Evolutionary conservation across 2,329 filamentous ascomycete genomes (phyloP).

Genomic region (Paradendryphiella salina): DNA sequence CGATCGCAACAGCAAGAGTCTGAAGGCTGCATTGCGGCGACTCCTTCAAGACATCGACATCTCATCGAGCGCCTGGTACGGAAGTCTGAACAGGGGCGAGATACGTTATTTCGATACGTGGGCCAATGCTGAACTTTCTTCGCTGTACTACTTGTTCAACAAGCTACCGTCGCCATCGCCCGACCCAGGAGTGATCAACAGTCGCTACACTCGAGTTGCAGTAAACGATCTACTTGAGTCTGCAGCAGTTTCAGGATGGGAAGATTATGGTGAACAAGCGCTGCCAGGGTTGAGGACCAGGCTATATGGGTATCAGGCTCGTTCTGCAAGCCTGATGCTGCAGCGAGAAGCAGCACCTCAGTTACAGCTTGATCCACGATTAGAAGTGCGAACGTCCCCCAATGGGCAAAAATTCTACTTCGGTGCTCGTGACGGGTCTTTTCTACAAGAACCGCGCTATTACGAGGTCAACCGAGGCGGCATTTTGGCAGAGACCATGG

Average conservation of each 20-base stretch:
- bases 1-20: slow-evolving; percentile 51
- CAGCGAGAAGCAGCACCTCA: slow-evolving; percentile 72
- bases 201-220: slow-evolving; percentile 57
- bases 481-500: slow-evolving; percentile 79
- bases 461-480: slow-evolving; percentile 79
- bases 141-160: slow-evolving; percentile 74
- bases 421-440: slow-evolving; percentile 64
- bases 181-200: slow-evolving; percentile 52
- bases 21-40: slow-evolving; percentile 53
- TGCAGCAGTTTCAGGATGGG: slow-evolving; percentile 36
- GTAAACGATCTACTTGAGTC: slow-evolving; percentile 60
- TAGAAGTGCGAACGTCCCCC: slow-evolving; percentile 64
- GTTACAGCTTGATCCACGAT: slow-evolving; percentile 71
- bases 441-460: slow-evolving; percentile 66
- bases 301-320: slow-evolving; percentile 77
- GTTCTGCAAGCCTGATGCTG: slow-evolving; percentile 81
- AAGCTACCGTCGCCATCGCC: slow-evolving; percentile 70
- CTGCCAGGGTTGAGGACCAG: slow-evolving; percentile 64
- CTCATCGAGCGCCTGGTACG: slow-evolving; percentile 60
- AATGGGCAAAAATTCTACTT: slow-evolving; percentile 68
- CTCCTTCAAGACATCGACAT: slow-evolving; percentile 62
- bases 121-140: slow-evolving; percentile 52
- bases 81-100: slow-evolving; percentile 35
- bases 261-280: slow-evolving; percentile 30
- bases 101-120: slow-evolving; percentile 46